phyloP scores from a whole-genome alignment of 345 rosid species.

The Moricandia arvensis region DNA sequence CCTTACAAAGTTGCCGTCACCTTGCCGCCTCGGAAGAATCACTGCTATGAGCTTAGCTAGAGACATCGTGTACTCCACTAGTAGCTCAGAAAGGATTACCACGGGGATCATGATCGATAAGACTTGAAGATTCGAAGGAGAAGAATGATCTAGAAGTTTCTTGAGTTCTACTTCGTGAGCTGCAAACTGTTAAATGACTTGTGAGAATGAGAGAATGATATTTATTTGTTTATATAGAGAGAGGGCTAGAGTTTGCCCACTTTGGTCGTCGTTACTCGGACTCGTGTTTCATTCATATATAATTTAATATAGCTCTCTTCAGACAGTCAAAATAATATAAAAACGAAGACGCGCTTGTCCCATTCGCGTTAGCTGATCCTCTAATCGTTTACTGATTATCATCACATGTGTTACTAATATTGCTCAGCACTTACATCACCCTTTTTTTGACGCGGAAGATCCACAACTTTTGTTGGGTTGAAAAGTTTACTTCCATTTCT shows the following conservation, averaged over 20 bases:
- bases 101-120: slow-evolving; percentile 44
- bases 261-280: not conserved
- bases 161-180: not conserved
- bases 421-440: too few relatives aligned
- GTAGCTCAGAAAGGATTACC: too few relatives aligned
- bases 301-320: too few relatives aligned
- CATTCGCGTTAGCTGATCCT: too few relatives aligned
- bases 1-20: not conserved
- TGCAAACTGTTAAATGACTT: not conserved
- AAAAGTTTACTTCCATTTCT: not conserved
- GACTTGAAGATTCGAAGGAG: not conserved
- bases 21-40: slow-evolving; percentile 29
- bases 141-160: not conserved
- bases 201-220: not conserved
- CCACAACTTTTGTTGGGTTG: not conserved
- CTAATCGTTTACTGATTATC: too few relatives aligned
- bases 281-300: not conserved
- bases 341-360: too few relatives aligned
- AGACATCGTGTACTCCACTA: slow-evolving; percentile 6
- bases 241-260: too few relatives aligned
- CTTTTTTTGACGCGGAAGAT: not conserved
- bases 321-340: too few relatives aligned
- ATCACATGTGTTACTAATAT: too few relatives aligned
- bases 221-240: too few relatives aligned
- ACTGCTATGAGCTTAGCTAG: slow-evolving; percentile 43